A percentile compares a stretch with the other conserved stretches of the same genome.
These are phyloP conservation scores for Hirschioporus abietinus DNA, from an alignment of 768 basidiomycete species.

Conservation along the genomic window DNA sequence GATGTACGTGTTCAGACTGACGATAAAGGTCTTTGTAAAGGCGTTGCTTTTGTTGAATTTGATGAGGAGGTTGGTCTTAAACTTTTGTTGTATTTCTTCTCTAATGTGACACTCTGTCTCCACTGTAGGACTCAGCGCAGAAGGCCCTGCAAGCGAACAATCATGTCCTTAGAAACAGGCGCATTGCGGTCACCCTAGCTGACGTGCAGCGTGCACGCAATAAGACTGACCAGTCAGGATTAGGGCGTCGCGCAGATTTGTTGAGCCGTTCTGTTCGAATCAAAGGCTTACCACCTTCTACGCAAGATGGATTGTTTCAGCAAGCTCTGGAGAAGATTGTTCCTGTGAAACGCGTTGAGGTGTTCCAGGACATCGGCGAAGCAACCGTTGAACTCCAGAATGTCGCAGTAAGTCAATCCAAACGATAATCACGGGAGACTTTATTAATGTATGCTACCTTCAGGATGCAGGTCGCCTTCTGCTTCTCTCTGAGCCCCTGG, in stretches of 20 bases:
- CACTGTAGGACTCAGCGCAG: constrained; percentile 56
- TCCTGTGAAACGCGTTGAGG: constrained; percentile 64
- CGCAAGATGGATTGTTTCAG: constrained; percentile 90
- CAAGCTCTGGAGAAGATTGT: constrained; percentile 81
- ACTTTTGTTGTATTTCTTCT: not conserved
- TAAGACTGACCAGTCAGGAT: constrained; percentile 28
- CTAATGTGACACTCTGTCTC: not conserved
- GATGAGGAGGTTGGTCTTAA: constrained; percentile 58
- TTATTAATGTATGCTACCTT: constrained; percentile 2
- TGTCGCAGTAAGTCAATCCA: constrained; percentile 45
- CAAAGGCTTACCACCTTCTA: constrained; percentile 62
- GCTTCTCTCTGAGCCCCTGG: constrained; percentile 63
- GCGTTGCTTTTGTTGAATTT: constrained; percentile 92
- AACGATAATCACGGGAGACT: constrained; percentile 2
- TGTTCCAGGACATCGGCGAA: constrained; percentile 57
- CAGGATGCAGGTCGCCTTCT: constrained; percentile 85
- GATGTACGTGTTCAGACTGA: constrained; percentile 76
- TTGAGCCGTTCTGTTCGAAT: constrained; percentile 73
- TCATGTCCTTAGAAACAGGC: constrained; percentile 81
- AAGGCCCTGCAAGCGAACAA: constrained; percentile 79
- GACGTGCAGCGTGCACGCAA: constrained; percentile 56
- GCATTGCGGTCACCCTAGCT: constrained; percentile 82
- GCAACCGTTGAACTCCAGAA: constrained; percentile 63
- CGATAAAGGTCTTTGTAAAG: constrained; percentile 63
- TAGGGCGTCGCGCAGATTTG: constrained; percentile 49